Base-by-base conservation (phyloP, 2,329 filamentous ascomycete genomes). In the Fusarium sp. region DNA sequence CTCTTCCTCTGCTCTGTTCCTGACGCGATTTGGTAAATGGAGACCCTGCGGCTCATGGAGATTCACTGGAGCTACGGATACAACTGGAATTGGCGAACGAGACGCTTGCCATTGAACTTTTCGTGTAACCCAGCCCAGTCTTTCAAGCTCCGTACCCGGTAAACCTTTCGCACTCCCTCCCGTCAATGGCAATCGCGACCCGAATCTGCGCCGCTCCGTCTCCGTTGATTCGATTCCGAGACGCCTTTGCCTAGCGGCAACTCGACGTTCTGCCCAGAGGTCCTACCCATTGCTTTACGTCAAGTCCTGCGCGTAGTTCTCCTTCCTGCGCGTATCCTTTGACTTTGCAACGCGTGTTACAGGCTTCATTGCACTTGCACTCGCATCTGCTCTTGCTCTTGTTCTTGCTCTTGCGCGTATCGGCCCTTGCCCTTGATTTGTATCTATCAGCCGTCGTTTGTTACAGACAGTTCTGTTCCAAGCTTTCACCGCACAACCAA, bases 21-120 rank as follows among this genome's bases (percentile, higher is more conserved):
- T 75, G 73, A 75, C 71, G 68, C 73, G 71, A 73, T 69, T 66
- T 73, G 67, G 55, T 57, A 72, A 37, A 37, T n/a, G 34, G 34
- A 37, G 63, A 71, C 68, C 65, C 57, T 57, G 68, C 60, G 63
- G 48, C 63, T 59, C 63, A 62, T 66, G 32, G 50, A 53, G 55
- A 28, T 53, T 41, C 49, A 51, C 34, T 53, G 23, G 34, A 53
- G 34, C 37, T 53, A 16, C 18, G 34, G 34, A 37, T n/a, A 37
- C 49, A 42, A 42, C 49, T 43, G 16, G 54, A 62, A 73, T 74
- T 75, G 73, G 66, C 72, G 72, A 74, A 74, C 73, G 72, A 75
- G 69, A 74, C 64, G 71, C 67, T 73, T 68, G 68, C 55, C 51
- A 60, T 61, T 41, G 49, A 53, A 41, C 34, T 53, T 30, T 59